Base-by-base conservation (phyloP, 1,284 basidiomycete genomes). In the Flammula alnicola region DNA sequence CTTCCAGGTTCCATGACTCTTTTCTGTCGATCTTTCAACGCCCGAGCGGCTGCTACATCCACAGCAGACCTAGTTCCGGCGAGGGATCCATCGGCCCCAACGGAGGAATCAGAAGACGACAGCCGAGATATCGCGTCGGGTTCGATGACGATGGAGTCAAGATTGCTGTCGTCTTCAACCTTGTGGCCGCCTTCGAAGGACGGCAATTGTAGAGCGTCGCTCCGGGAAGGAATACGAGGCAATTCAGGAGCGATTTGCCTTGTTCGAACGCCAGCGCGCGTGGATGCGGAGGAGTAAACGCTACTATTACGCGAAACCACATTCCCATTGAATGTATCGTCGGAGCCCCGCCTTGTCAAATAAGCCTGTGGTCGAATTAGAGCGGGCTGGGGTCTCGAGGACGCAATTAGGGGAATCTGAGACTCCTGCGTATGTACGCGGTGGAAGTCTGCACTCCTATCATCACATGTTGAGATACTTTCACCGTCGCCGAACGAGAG, bases 401-500 rank as follows among this genome's bases (percentile, higher is more conserved):
- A 53, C 6, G 52, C 54, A 47, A 54, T 29, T 3, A 60, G 47
- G n/a, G 54, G 52, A n/a, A 55, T 37, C 17, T 44, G 46, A 4
- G 44, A 31, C 10, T 45, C 38, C 9, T 19, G 32, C 8, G 40
- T 47, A 35, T 12, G 27, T 41, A 49, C 23, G 14, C 16, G 20
- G 10, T 41, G 26, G 27, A 31, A 30, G 23, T 38, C 38, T 9
- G 38, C 33, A 20, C 22, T 38, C 5, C 32, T 12, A 12, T 48
- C 49, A 19, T 40, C 33, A 22, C 31, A 47, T 12, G 44, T 47
- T n/a, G 43, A 49, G 20, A 53, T 44, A n/a, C 33, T 52, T n/a
- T 57, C 39, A n/a, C 56, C 59, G 26, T 57, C 52, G 5, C 50
- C 52, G 36, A 56, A 59, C 11, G 52, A 56, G 22, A 57, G 55